Conservation (phyloP, 2,329 filamentous ascomycete genomes). For the Penicillium italicum region DNA sequence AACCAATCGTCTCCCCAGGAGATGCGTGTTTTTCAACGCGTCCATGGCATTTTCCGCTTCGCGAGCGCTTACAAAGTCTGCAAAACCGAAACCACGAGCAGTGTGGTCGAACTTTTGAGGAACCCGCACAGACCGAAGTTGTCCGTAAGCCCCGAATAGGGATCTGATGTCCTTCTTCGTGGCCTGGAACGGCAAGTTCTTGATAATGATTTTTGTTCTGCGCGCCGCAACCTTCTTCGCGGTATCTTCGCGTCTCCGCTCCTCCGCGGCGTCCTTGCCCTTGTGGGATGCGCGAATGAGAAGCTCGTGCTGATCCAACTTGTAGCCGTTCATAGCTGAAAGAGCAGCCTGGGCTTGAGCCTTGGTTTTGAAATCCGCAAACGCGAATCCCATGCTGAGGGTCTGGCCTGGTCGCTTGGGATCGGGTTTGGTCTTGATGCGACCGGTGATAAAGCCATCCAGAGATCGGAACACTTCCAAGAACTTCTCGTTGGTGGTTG, state of each 20-base stretch:
- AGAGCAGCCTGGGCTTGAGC: conserved; percentile 75
- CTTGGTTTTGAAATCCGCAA: conserved; percentile 80
- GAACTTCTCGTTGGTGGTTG: conserved; percentile 73
- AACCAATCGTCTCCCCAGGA: conserved; percentile 83
- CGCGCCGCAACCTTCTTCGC: conserved; percentile 73
- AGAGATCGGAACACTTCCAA: conserved; percentile 74
- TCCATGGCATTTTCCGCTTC: conserved; percentile 91
- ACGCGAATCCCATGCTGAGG: conserved; percentile 96
- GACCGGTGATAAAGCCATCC: conserved; percentile 82
- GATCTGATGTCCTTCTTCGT: conserved; percentile 86
- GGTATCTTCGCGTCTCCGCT: conserved; percentile 75
- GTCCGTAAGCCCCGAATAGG: conserved; percentile 84
- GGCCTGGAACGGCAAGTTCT: conserved; percentile 95
- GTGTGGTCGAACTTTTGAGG: conserved; percentile 91
- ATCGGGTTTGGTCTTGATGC: conserved; percentile 89
- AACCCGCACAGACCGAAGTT: conserved; percentile 85
- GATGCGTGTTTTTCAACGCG: conserved; percentile 85
- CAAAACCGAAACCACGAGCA: conserved; percentile 92
- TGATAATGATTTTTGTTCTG: conserved; percentile 92
- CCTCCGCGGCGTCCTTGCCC: conserved; percentile 80
- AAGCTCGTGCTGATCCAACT: conserved; percentile 82
- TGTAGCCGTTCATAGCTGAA: conserved; percentile 80
- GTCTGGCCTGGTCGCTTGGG: conserved; percentile 84
- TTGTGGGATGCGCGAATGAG: conserved; percentile 83
- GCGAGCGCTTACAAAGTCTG: conserved; percentile 85